phyloP scores from a whole-genome alignment of 2,329 filamentous ascomycete species.

The Aspergillus fijiensis region DNA sequence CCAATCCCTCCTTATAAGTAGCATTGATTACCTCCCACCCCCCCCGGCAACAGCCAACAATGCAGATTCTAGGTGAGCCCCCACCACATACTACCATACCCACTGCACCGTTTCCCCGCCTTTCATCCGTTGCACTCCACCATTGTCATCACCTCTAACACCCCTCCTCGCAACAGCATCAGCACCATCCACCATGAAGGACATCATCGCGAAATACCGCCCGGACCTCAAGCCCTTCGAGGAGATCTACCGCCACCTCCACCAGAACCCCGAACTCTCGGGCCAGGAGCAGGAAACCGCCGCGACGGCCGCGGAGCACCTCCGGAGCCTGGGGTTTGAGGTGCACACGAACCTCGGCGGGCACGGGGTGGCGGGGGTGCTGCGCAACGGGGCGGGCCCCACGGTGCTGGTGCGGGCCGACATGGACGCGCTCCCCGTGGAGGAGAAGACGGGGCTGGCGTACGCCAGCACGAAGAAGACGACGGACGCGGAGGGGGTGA shows the following conservation, averaged over 20 bases:
- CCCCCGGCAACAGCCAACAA: neutral
- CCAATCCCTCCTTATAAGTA: neutral
- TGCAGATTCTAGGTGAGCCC: neutral
- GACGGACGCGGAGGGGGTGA: constrained; percentile 48
- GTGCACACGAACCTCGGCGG: constrained; percentile 58
- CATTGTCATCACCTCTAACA: neutral
- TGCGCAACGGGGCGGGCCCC: constrained; percentile 56
- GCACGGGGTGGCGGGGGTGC: constrained; percentile 57
- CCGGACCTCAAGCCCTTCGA: constrained; percentile 49
- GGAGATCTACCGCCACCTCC: constrained; percentile 57
- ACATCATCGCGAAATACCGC: constrained; percentile 37
- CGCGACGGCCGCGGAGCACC: constrained; percentile 42
- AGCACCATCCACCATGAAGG: constrained; percentile 6
- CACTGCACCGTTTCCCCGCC: neutral
- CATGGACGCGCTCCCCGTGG: constrained; percentile 61
- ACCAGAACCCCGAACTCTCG: constrained; percentile 57
- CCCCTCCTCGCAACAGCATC: neutral
- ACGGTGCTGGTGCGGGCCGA: constrained; percentile 62
- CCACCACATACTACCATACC: neutral
- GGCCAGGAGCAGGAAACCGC: constrained; percentile 56
- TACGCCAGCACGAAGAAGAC: constrained; percentile 55
- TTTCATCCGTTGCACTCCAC: neutral
- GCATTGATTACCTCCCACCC: neutral
- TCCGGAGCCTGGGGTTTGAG: constrained; percentile 43
- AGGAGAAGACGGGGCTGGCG: constrained; percentile 55